A percentile compares a stretch with the other conserved stretches of the same genome.
Conservation (phyloP, 306 rosid genomes). For the Luffa aegyptiaca region DNA sequence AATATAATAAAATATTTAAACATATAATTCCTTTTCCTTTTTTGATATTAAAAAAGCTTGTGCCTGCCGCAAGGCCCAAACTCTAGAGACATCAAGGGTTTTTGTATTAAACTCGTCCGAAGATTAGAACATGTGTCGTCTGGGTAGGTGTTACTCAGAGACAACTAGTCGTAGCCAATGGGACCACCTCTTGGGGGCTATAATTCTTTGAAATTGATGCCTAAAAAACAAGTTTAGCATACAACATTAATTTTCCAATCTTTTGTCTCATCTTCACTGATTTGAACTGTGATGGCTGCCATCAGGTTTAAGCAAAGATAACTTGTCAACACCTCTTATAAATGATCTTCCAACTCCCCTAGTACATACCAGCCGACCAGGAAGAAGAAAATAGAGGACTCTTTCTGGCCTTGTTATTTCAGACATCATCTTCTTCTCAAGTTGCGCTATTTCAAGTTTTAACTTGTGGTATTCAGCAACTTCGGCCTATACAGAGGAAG, state of each 20-base stretch:
- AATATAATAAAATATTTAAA: background rate
- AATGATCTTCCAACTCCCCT: background rate
- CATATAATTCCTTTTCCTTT: background rate
- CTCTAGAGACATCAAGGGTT: background rate
- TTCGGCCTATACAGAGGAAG: conserved; percentile 48
- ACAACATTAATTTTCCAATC: background rate
- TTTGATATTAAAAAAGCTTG: background rate
- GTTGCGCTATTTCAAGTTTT: conserved; percentile 67
- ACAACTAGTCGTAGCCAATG: background rate
- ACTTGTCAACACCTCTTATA: background rate
- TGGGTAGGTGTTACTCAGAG: background rate
- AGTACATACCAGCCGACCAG: conserved; percentile 87
- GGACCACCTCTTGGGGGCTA: background rate
- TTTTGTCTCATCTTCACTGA: background rate
- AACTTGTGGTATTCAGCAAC: conserved; percentile 86
- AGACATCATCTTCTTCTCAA: conserved; percentile 86
- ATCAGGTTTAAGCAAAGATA: background rate
- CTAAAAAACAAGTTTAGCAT: background rate
- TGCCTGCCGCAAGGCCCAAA: background rate
- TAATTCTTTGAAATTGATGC: background rate
- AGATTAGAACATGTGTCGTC: background rate
- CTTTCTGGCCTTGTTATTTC: conserved; percentile 90
- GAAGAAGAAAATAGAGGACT: conserved; percentile 74
- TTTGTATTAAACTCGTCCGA: background rate
- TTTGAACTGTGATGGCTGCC: background rate